Evolutionary conservation across 306 rosid genomes (phyloP).

Genomic region (Rosa lucieae): DNA sequence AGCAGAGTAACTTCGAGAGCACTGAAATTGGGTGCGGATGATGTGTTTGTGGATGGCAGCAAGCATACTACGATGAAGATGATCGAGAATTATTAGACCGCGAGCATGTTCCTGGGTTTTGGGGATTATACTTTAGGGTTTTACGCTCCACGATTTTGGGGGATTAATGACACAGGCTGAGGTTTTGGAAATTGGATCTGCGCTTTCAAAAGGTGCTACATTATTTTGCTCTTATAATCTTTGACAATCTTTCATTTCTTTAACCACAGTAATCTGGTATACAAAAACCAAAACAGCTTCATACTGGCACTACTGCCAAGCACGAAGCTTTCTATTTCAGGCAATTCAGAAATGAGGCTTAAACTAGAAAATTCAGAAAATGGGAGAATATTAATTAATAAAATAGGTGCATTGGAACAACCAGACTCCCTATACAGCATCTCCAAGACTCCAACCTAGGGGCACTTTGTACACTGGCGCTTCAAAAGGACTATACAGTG

Average conservation of each 20-base stretch:
- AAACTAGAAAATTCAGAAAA: neutral
- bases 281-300: neutral
- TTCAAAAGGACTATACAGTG: conserved; percentile 22
- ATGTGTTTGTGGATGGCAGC: conserved; percentile 4
- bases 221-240: neutral
- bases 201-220: neutral
- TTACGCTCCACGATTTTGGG: neutral
- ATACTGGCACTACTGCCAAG: too few relatives aligned
- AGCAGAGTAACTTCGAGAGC: conserved; percentile 13
- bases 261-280: neutral
- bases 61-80: conserved; percentile 5
- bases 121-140: neutral
- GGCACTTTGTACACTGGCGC: conserved; percentile 19
- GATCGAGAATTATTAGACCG: neutral
- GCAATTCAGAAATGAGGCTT: neutral
- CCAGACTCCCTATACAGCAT: conserved; percentile 26
- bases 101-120: neutral
- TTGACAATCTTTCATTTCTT: neutral
- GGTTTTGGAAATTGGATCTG: neutral
- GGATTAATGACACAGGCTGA: neutral
- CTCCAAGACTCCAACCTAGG: conserved; percentile 20
- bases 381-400: neutral
- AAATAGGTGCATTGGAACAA: neutral
- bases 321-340: neutral
- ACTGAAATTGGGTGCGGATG: conserved; percentile 6